Evolutionary conservation across 805 yeast genomes (phyloP).

Genomic region (Nakazawaea siamensis): DNA sequence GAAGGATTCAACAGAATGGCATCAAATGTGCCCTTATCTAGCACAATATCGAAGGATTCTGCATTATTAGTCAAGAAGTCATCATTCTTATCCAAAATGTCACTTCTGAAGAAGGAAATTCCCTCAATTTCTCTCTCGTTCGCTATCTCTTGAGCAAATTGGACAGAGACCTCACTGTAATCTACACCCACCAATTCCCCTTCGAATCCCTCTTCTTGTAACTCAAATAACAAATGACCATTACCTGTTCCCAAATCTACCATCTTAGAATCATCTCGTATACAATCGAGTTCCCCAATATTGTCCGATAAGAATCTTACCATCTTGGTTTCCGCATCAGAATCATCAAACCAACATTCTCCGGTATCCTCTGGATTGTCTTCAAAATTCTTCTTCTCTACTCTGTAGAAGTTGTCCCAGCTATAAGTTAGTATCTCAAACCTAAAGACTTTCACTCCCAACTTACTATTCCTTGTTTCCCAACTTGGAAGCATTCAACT

Average conservation of each 20-base stretch:
- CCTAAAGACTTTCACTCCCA: no score
- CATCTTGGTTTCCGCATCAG: constrained; percentile 85
- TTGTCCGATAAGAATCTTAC: constrained; percentile 59
- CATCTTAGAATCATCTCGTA: constrained; percentile 30
- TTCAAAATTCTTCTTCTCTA: constrained; percentile 64
- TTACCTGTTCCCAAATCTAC: constrained; percentile 94
- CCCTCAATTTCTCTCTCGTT: constrained; percentile 26
- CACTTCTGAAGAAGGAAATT: constrained; percentile 55
- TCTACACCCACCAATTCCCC: constrained; percentile 71
- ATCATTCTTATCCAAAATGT: constrained; percentile 43
- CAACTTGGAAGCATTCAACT: constrained; percentile 67
- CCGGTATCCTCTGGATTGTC: constrained; percentile 82
- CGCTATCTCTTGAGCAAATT: constrained; percentile 61
- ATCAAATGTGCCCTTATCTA: constrained; percentile 95
- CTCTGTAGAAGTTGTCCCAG: constrained; percentile 83
- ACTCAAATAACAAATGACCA: constrained; percentile 76
- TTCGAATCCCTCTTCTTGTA: constrained; percentile 55
- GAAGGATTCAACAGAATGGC: constrained; percentile 84
- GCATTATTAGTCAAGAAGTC: constrained; percentile 22
- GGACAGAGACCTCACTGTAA: constrained; percentile 74
- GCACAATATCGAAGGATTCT: constrained; percentile 57
- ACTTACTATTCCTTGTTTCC: constrained; percentile 78
- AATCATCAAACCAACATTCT: constrained; percentile 94
- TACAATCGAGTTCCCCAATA: constrained; percentile 22
- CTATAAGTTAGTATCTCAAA: constrained; percentile 19